Evolutionary conservation across 2,329 filamentous ascomycete genomes (phyloP), one percentile per base, ranked within the genome.

Genomic region (Beauveria brongniartii): DNA sequence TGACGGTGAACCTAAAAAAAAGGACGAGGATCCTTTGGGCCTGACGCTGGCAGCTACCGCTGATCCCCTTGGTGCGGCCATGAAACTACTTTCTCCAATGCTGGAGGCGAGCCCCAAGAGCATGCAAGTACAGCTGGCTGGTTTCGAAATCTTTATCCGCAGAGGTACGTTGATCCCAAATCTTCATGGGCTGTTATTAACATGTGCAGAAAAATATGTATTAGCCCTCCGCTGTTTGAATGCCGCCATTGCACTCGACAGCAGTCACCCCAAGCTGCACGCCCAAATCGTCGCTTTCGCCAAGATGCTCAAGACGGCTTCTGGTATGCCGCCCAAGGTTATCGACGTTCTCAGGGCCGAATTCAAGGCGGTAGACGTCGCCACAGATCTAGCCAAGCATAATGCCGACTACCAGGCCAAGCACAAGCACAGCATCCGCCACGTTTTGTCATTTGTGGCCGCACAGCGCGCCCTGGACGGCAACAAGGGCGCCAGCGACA

Each of bases 71-170:
- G 87, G 86, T 53, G 92, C 94, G 69, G 91, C 91, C 3, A 89
- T 91, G 79, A 96, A 93, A 73, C 96, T 94, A 72, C 74, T 99
- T 61, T 80, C 75, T 18, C 92, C 90, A 3, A 78, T 99, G 67
- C 80, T 99, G 63, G 88, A 96, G 72, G 88, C 87, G 69, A 92
- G 87, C 69, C 88, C 92, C 2, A 85, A 89, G 77, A 90, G 86
- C 70, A 83, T 96, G 53, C 86, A 94, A 64, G 90, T 84, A 24
- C 94, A 99, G 75, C 82, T 87, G 65, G 84, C 88, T 57, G 94
- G 92, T 5, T 97, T 97, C 68, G 92, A 97, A 76, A 88, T 99
- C 20, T 92, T 91, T 71, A 80, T 95, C 63, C 83, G 92, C 70
- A 83, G 88, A 78, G 86, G 92, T 96, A 84, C 80, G 87, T 77